Conservation (phyloP, 2,329 filamentous ascomycete genomes). For the Fusarium domesticum region DNA sequence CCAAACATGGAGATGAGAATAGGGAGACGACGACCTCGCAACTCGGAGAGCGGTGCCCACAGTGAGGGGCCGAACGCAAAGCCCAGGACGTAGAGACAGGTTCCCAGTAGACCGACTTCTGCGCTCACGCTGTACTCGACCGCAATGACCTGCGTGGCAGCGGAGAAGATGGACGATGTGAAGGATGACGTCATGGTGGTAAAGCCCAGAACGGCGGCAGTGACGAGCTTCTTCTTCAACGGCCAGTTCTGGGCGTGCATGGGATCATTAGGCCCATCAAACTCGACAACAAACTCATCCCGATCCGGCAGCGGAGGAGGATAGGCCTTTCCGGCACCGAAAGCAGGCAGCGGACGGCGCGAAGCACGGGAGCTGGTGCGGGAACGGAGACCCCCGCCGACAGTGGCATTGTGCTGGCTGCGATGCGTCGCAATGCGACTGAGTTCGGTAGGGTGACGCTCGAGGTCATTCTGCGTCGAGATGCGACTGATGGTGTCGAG, state of each 20-base stretch:
- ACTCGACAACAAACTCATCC: slow-evolving; percentile 80
- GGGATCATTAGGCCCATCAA: slow-evolving; percentile 79
- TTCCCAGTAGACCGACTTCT: slow-evolving; percentile 62
- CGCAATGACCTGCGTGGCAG: slow-evolving; percentile 58
- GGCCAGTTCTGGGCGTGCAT: slow-evolving; percentile 88
- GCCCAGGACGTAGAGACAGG: slow-evolving; percentile 68
- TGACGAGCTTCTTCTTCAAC: slow-evolving; percentile 69
- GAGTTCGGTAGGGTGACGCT: slow-evolving; percentile 66
- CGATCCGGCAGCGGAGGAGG: slow-evolving; percentile 66
- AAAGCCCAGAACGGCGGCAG: slow-evolving; percentile 66
- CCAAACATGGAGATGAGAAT: slow-evolving; percentile 62
- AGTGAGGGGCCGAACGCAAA: slow-evolving; percentile 70
- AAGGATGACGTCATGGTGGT: slow-evolving; percentile 71
- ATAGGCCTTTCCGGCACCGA: slow-evolving; percentile 72
- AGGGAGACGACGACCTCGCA: slow-evolving; percentile 63
- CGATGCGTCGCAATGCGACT: slow-evolving; percentile 68
- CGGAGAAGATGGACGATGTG: slow-evolving; percentile 71
- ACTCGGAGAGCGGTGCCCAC: slow-evolving; percentile 71
- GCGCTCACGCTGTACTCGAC: slow-evolving; percentile 56
- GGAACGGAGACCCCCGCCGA: slow-evolving; percentile 50
- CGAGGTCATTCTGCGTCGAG: slow-evolving; percentile 65
- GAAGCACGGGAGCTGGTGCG: slow-evolving; percentile 47
- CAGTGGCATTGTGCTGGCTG: slow-evolving; percentile 69
- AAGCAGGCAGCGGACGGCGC: slow-evolving; percentile 60
- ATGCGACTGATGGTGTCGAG: slow-evolving; percentile 55